Conservation (phyloP, 2,329 filamentous ascomycete genomes). For the Eutypella sp. region DNA sequence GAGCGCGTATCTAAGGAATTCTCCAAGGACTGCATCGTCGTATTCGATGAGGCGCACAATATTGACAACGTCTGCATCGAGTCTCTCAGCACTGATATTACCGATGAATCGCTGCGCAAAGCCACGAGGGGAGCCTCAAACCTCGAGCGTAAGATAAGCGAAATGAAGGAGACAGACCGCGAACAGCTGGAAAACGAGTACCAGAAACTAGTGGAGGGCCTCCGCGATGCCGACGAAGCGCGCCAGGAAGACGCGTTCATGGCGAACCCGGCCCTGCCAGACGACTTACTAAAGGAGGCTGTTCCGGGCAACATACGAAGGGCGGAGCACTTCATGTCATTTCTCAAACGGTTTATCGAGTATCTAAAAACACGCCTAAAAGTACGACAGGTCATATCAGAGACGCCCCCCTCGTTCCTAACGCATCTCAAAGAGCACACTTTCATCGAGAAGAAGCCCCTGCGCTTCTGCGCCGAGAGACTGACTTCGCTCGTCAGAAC, state of each 20-base stretch:
- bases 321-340: slow-evolving; percentile 93
- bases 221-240: slow-evolving; percentile 82
- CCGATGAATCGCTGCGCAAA: slow-evolving; percentile 87
- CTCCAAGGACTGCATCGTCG: slow-evolving; percentile 96
- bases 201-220: slow-evolving; percentile 85
- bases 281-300: slow-evolving; percentile 91
- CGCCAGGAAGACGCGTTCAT: slow-evolving; percentile 94
- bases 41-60: slow-evolving; percentile 98
- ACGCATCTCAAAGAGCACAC: slow-evolving; percentile 91
- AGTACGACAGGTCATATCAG: slow-evolving; percentile 93
- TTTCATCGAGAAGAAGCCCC: slow-evolving; percentile 93
- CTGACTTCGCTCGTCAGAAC: slow-evolving; percentile 92
- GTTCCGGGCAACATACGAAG: slow-evolving; percentile 93
- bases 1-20: slow-evolving; percentile 92
- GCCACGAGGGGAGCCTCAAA: slow-evolving; percentile 88
- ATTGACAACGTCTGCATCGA: slow-evolving; percentile 99
- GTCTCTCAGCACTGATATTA: slow-evolving; percentile 92
- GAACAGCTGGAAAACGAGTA: slow-evolving; percentile 95
- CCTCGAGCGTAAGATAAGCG: slow-evolving; percentile 81
- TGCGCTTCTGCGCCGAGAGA: slow-evolving; percentile 91
- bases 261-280: slow-evolving; percentile 90
- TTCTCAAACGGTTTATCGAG: slow-evolving; percentile 94
- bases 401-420: slow-evolving; percentile 91
- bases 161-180: slow-evolving; percentile 95
- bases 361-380: slow-evolving; percentile 99